These are phyloP conservation scores for Sphaerulina vaccinii DNA, from an alignment of 2,329 filamentous ascomycete genomes.

Conservation along the genomic window DNA sequence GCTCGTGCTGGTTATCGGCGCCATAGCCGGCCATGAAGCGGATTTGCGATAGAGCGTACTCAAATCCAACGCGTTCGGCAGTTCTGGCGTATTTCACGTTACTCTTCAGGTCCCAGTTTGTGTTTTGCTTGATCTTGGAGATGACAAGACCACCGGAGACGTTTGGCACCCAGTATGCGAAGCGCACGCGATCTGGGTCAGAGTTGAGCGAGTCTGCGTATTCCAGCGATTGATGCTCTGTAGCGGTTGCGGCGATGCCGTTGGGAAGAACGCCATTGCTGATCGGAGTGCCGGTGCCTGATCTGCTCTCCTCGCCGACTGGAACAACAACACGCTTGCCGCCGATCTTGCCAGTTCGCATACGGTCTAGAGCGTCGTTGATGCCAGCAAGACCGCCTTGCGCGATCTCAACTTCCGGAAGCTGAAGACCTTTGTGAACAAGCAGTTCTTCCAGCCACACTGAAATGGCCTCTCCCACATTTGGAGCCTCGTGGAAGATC, in stretches of 20 bases:
- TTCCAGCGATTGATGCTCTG: conserved; percentile 27
- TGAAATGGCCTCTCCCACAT: conserved; percentile 62
- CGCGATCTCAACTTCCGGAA: conserved; percentile 65
- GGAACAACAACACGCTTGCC: conserved; percentile 68
- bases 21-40: conserved; percentile 51
- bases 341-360: conserved; percentile 65
- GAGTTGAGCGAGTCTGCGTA: conserved; percentile 44
- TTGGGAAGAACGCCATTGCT: conserved; percentile 21
- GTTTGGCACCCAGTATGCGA: conserved; percentile 57
- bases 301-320: conserved; percentile 29
- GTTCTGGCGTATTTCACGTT: conserved; percentile 52
- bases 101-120: conserved; percentile 50
- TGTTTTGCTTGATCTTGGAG: conserved; percentile 52
- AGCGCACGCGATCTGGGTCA: conserved; percentile 46
- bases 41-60: conserved; percentile 54
- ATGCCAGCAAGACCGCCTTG: conserved; percentile 64
- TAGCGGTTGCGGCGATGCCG: conserved; percentile 19
- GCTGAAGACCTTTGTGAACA: conserved; percentile 51
- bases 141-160: conserved; percentile 56
- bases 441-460: conserved; percentile 68
- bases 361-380: conserved; percentile 65
- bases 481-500: conserved; percentile 67
- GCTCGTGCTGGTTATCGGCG: conserved; percentile 52
- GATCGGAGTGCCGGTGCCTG: conserved; percentile 12
- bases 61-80: conserved; percentile 51